These are phyloP conservation scores for Triglochin maritima DNA, from an alignment of 106 monocot species.

Conservation along the genomic window DNA sequence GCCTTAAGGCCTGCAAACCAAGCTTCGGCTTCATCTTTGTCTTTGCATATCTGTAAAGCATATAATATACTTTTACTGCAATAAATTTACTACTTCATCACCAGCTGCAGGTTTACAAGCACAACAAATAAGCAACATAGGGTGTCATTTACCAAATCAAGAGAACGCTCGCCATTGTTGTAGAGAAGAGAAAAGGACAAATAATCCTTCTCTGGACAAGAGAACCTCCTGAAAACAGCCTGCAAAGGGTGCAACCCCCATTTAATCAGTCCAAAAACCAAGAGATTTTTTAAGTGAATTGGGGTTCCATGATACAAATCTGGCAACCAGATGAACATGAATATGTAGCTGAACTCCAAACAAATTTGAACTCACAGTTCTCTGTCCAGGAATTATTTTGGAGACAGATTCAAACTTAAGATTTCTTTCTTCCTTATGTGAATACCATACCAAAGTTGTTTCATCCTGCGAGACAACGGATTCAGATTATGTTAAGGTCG, in stretches of 20 bases:
- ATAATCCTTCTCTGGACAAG: slow-evolving; percentile 22
- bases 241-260: slow-evolving; percentile 1
- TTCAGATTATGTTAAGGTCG: no score
- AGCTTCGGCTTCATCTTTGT: slow-evolving; percentile 15
- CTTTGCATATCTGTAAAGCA: slow-evolving; percentile 18
- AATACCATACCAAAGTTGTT: slow-evolving; percentile 16
- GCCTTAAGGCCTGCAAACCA: slow-evolving; percentile 19
- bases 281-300: neutral
- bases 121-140: neutral
- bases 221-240: slow-evolving; percentile 23
- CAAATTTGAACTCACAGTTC: slow-evolving; percentile 8
- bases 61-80: neutral
- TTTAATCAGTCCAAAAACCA: neutral
- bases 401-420: slow-evolving; percentile 16
- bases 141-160: slow-evolving; percentile 15
- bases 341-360: neutral
- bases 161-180: slow-evolving; percentile 19
- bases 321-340: neutral
- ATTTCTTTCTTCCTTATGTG: slow-evolving; percentile 13
- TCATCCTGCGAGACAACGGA: slow-evolving; percentile 6
- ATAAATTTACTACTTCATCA: no score
- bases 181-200: slow-evolving; percentile 21
- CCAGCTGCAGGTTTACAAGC: neutral
- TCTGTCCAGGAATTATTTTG: slow-evolving; percentile 16
- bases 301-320: neutral